Base-by-base conservation (phyloP, 305 asterid species). In the Fraxinus latifolia region DNA sequence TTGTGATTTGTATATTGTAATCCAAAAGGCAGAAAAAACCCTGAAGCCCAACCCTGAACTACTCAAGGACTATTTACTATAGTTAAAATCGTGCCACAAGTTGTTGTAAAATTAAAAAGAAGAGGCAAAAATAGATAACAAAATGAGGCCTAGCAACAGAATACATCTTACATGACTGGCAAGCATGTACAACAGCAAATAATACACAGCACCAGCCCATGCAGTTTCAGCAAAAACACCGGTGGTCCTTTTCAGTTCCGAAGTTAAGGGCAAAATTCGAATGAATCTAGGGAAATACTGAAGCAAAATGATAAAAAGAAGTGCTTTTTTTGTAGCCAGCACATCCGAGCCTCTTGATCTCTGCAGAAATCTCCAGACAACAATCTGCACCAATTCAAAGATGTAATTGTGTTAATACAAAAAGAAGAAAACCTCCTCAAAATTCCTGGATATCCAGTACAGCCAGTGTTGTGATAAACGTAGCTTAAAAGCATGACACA, bases 181-280 rank as follows among this genome's bases (percentile, higher is more conserved):
- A 39, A 96, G 99, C 99, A 96, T 96, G 93, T 92, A 96, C 62
- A 96, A 87, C 65, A 96, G 88, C 91, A 96, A 88, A 86, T 96
- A 96, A 83, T 92, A 90, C 68, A 91, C 99, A 53, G 99, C 99
- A 87, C 99, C 99, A 87, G 98, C 98, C 98, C 98, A 96, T 25
- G 99, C 99, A 80, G 98, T 92, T 90, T 95, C 98, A 85, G 98
- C 99, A 85, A 96, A 94, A 86, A 95, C 97, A 84, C 99, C 99
- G 76, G 99, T 88, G 31, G 99, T 96, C 85, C 99, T 92, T 87
- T 96, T 96, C 89, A 96, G 77, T 85, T 96, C 99, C 15, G 98
- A 93, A 34, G 95, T 92, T 80, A 96, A 90, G 17, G 99, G 98
- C 79, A 88, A 65, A 31, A 96, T 84, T 71, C 98, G 91, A 50